A percentile compares a stretch with the other conserved stretches of the same genome.
phyloP scores from a whole-genome alignment of 2,329 filamentous ascomycete genomes.

The Xylaria sp. region DNA sequence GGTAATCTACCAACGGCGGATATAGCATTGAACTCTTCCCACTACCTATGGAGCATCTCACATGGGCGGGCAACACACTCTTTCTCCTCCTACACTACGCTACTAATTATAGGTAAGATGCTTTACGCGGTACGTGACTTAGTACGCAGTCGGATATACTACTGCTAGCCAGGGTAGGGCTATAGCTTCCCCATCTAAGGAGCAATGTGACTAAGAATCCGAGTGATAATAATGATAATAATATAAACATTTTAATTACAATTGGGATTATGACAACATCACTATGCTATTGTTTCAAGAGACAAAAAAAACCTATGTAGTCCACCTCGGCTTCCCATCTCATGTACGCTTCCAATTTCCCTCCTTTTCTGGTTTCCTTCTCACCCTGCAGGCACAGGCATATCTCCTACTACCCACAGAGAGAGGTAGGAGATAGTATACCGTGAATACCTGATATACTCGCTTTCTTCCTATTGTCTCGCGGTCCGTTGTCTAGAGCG shows the following conservation, averaged over 20 bases:
- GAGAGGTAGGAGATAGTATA: no score
- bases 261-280: not conserved
- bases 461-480: not conserved
- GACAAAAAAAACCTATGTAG: constrained; percentile 8
- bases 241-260: not conserved
- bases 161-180: constrained; percentile 3
- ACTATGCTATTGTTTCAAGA: constrained; percentile 22
- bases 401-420: not conserved
- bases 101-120: constrained; percentile 28
- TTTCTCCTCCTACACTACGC: not conserved
- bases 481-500: not conserved
- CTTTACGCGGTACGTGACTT: constrained; percentile 10
- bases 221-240: constrained; percentile 12
- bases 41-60: not conserved
- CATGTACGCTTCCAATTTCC: not conserved
- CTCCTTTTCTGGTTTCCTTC: not conserved
- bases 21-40: constrained; percentile 18
- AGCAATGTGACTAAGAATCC: constrained; percentile 17
- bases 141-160: not conserved
- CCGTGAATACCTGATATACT: not conserved
- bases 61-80: constrained; percentile 2
- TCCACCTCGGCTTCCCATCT: constrained; percentile 14
- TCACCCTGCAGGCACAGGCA: not conserved
- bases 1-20: not conserved
- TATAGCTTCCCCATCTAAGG: constrained; percentile 22